Evolutionary conservation across 306 rosid species (phyloP).

Genomic region (Pachyrhizus erosus): DNA sequence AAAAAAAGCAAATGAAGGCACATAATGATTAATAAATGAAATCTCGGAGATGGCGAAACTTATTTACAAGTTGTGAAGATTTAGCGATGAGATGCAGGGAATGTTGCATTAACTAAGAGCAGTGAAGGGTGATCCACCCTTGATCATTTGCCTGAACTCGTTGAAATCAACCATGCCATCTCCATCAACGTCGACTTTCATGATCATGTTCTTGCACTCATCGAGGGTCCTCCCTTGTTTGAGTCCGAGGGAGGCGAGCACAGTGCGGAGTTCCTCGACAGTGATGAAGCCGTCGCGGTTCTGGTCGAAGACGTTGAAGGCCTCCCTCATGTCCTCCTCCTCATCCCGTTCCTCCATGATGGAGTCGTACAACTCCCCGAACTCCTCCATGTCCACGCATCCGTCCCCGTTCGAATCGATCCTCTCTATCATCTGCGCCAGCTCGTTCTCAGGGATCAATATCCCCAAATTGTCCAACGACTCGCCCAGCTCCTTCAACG

Average conservation of each 20-base stretch:
- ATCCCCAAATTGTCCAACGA: conserved; percentile 78
- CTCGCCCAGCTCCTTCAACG: conserved; percentile 65
- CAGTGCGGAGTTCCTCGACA: conserved; percentile 77
- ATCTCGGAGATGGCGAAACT: background rate
- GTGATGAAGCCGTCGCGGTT: conserved; percentile 88
- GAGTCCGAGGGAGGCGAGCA: conserved; percentile 71
- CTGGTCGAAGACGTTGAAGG: conserved; percentile 83
- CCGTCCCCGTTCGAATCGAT: conserved; percentile 77
- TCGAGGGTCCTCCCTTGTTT: conserved; percentile 74
- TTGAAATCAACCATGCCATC: conserved; percentile 81
- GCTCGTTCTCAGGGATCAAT: conserved; percentile 66
- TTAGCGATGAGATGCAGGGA: too few relatives aligned
- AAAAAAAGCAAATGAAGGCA: too few relatives aligned
- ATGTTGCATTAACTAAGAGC: too few relatives aligned
- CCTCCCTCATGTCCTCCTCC: conserved; percentile 85
- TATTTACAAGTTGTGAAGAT: background rate
- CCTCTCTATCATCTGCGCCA: conserved; percentile 65
- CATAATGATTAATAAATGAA: background rate
- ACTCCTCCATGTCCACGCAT: conserved; percentile 72
- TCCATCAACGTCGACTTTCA: conserved; percentile 83
- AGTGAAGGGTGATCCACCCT: conserved; percentile 39
- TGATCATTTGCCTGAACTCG: conserved; percentile 93
- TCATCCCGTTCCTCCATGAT: conserved; percentile 69
- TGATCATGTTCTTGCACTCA: conserved; percentile 88
- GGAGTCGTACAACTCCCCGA: conserved; percentile 68